These are phyloP conservation scores for Multifurca ochricompacta DNA, from an alignment of 768 basidiomycete genomes.

Conservation along the genomic window DNA sequence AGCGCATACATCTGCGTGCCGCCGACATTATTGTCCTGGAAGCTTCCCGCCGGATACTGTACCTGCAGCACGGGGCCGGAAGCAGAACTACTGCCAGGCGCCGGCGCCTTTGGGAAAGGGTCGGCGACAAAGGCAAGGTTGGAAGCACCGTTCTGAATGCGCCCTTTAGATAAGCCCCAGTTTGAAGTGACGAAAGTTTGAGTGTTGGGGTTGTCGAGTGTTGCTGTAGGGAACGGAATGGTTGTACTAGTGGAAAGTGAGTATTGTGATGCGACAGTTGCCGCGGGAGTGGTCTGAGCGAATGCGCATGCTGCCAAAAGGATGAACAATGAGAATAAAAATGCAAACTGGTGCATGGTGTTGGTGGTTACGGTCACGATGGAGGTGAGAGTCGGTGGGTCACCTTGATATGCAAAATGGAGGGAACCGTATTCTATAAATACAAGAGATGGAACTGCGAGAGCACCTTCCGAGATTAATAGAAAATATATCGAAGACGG, in stretches of 20 bases:
- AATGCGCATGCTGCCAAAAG: constrained; percentile 1
- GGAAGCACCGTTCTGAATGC: constrained; percentile 47
- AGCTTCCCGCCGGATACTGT: constrained; percentile 56
- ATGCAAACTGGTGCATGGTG: background rate
- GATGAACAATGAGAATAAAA: background rate
- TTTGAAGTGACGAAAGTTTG: constrained; percentile 42
- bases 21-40: constrained; percentile 44
- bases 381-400: background rate
- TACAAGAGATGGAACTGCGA: background rate
- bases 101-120: constrained; percentile 50
- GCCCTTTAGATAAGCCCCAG: constrained; percentile 57
- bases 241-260: constrained; percentile 52
- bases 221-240: constrained; percentile 58
- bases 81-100: constrained; percentile 27
- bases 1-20: constrained; percentile 62
- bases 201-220: constrained; percentile 43
- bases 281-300: background rate
- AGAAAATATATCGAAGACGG: no score
- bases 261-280: constrained; percentile 40
- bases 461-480: background rate
- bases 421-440: no score
- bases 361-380: no score
- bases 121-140: constrained; percentile 59
- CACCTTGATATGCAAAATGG: background rate
- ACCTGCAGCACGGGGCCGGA: constrained; percentile 43